phyloP scores from a whole-genome alignment of 225 moss, liverwort and hornwort genomes.

The Climacium dendroides region DNA sequence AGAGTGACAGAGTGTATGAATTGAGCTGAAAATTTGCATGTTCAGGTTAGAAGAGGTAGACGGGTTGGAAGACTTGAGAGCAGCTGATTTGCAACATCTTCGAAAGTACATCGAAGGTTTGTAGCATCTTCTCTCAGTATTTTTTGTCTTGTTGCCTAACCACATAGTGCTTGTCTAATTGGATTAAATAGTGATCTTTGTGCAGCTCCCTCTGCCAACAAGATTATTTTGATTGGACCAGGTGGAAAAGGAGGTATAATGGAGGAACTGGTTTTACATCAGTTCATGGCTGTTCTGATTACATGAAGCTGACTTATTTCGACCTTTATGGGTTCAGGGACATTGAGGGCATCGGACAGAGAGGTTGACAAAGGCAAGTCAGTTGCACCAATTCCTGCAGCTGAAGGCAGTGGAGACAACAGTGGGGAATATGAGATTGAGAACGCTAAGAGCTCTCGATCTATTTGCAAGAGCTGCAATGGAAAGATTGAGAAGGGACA shows the following conservation, averaged over 20 bases:
- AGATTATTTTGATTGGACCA: background rate
- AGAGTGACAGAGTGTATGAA: background rate
- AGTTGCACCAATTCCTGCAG: slow-evolving; percentile 18
- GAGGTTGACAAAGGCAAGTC: slow-evolving; percentile 42
- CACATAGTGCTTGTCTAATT: background rate
- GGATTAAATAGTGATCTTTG: background rate
- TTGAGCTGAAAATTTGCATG: background rate
- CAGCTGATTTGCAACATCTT: slow-evolving; percentile 73
- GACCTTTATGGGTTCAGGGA: slow-evolving; percentile 2
- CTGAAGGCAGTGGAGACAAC: slow-evolving; percentile 33
- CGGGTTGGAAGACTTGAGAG: slow-evolving; percentile 72
- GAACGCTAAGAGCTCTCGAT: slow-evolving; percentile 78
- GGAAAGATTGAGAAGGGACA: slow-evolving; percentile 76
- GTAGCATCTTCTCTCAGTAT: background rate
- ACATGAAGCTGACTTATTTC: background rate
- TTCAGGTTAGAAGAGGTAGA: slow-evolving; percentile 80
- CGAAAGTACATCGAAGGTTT: slow-evolving; percentile 63
- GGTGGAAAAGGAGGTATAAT: background rate
- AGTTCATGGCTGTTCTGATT: background rate
- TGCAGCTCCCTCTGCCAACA: background rate
- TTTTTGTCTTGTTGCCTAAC: background rate
- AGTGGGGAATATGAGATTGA: slow-evolving; percentile 86
- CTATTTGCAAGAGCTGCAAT: slow-evolving; percentile 80
- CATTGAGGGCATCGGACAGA: slow-evolving; percentile 8
- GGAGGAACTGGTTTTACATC: background rate